Conservation (phyloP, 2,329 filamentous ascomycete genomes). For the Pseudocercospora crystallina region DNA sequence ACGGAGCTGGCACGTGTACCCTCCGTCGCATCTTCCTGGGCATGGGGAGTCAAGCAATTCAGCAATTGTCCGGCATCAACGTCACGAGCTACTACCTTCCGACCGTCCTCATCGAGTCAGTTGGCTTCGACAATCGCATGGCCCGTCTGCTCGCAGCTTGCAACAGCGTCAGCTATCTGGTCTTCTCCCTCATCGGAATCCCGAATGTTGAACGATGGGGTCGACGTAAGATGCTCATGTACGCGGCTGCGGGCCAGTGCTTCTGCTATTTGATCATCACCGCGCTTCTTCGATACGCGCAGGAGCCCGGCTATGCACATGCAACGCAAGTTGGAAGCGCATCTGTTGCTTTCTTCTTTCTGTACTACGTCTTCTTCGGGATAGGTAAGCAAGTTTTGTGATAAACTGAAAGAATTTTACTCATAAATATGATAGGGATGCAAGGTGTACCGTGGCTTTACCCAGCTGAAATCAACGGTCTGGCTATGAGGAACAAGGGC, state of each 20-base stretch:
- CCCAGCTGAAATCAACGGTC: conserved; percentile 51
- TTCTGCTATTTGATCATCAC: conserved; percentile 55
- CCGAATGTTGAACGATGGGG: conserved; percentile 54
- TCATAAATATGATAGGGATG: too few species aligned
- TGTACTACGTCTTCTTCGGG: conserved; percentile 56
- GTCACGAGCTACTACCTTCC: conserved; percentile 54
- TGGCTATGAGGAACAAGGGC: conserved; percentile 51
- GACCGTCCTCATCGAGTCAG: conserved; percentile 59
- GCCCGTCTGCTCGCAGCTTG: conserved; percentile 57
- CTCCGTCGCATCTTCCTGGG: conserved; percentile 54
- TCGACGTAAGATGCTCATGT: conserved; percentile 61
- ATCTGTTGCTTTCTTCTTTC: conserved; percentile 36
- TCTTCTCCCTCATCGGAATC: conserved; percentile 50
- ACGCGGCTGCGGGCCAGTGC: conserved; percentile 53
- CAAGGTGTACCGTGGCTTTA: conserved; percentile 44
- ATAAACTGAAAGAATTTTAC: too few species aligned
- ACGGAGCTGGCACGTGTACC: conserved; percentile 48
- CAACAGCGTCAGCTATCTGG: conserved; percentile 52
- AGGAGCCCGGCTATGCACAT: conserved; percentile 33
- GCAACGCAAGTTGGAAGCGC: conserved; percentile 37
- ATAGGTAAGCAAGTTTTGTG: conserved; percentile 39
- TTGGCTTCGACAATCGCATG: conserved; percentile 54
- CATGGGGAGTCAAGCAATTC: conserved; percentile 55
- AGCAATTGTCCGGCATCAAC: conserved; percentile 48
- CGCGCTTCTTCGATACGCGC: conserved; percentile 46